Percentiles rank a stretch among this genome's conserved stretches.
phyloP scores from a whole-genome alignment of 2,329 filamentous ascomycete genomes.

The Raffaelea albimanens region DNA sequence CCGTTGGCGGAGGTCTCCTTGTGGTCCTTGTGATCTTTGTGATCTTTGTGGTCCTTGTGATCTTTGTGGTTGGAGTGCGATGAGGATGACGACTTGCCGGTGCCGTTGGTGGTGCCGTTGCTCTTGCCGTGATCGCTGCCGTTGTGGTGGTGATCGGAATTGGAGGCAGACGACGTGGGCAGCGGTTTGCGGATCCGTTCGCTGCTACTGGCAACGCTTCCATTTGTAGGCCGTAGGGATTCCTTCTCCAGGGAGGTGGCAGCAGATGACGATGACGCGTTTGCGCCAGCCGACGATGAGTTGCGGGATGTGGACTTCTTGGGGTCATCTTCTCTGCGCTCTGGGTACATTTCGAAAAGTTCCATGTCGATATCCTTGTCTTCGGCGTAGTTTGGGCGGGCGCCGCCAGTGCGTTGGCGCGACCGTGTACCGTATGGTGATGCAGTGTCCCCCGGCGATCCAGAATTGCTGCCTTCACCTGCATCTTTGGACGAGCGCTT shows the following conservation, averaged over 20 bases:
- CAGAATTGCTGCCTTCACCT: slow-evolving; percentile 1
- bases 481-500: slow-evolving; percentile 35
- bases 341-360: slow-evolving; percentile 57
- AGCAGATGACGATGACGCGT: slow-evolving; percentile 1
- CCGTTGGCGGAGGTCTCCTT: slow-evolving; percentile 16
- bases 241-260: slow-evolving; percentile 8
- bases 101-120: slow-evolving; percentile 9
- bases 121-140: slow-evolving; percentile 13
- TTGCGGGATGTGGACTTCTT: slow-evolving; percentile 42
- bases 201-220: slow-evolving; percentile 2
- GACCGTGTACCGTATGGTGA: slow-evolving; percentile 87
- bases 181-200: slow-evolving; percentile 12
- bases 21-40: slow-evolving; percentile 11
- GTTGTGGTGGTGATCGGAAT: slow-evolving; percentile 3
- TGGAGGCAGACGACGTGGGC: slow-evolving; percentile 16
- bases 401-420: slow-evolving; percentile 71
- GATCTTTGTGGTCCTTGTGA: slow-evolving; percentile 15
- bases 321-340: slow-evolving; percentile 45
- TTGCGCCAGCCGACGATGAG: slow-evolving; percentile 4
- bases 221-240: slow-evolving; percentile 7
- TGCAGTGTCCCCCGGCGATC: slow-evolving; percentile 29
- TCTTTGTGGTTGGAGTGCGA: too few relatives aligned
- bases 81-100: background rate
- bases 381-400: slow-evolving; percentile 91
- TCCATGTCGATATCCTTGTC: slow-evolving; percentile 86